Base-by-base conservation (phyloP, 805 yeast genomes). In the Metschnikowia vanudenii region DNA sequence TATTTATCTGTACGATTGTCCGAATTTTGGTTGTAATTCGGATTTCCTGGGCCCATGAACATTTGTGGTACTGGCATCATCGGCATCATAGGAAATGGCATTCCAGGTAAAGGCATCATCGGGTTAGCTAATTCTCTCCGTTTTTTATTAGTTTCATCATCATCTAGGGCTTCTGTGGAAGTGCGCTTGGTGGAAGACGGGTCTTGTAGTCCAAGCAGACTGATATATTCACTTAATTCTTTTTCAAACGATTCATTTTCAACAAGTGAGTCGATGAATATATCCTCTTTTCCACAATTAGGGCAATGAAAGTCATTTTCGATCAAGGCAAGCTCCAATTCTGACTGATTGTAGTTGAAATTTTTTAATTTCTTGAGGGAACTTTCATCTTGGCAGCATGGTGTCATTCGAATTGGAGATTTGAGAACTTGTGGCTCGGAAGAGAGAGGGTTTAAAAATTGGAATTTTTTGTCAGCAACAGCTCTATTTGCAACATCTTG, bases 241-340 rank as follows among this genome's bases (percentile, higher is more conserved):
- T 67, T 63, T 45, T 78, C 78, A 60, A 81, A 70, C n/a, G 78
- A 87, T 39, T 73, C 71, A 59, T 88, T 90, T 1, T 75, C 72
- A 4, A 73, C 71, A 38, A 92, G 69, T 14, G 83, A 77, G 64
- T 92, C 99, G 40, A 92, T 72, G 50, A 81, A 81, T 1, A 88
- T 75, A 47, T 90, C 97, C 19, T 79, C 81, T 14, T 74, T 76
- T 2, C 77, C 80, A 69, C 99, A 92, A 53, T 81, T 83, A 4
- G 99, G 98, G 67, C 99, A 92, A 32, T 79, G 81, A 68, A 92
- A 92, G 60, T 92, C 98, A 46, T 81, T 78, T 22, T 88, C 96
- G 43, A 92, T 74, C 20, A 92, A 68, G 7, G 76, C 63, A 48
- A 64, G 65, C 50, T 73, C 77, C 46, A 72, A 56, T 14, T 63